Conservation (phyloP, 2,329 filamentous ascomycete species). For the Verticillium nubilum region DNA sequence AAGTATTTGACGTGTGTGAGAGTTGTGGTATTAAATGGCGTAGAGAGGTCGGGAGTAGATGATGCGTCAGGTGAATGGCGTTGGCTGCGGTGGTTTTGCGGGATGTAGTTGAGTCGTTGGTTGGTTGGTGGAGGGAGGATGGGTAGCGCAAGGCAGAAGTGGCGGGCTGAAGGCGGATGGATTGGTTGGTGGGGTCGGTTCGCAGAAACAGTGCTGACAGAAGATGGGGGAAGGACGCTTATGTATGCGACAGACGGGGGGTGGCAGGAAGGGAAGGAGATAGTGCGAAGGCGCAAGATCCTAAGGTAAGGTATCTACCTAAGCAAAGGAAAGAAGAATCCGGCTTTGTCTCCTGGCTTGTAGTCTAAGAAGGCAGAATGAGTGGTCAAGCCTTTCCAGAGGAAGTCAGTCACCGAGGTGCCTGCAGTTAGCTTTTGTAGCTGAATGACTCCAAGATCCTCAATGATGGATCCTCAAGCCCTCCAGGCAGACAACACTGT, state of each 20-base stretch:
- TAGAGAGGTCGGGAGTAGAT: neutral
- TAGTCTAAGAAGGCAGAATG: neutral
- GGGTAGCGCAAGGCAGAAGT: neutral
- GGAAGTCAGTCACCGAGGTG: neutral
- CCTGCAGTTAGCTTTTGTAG: neutral
- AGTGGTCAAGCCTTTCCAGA: neutral
- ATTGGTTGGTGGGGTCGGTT: neutral
- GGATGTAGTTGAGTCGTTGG: neutral
- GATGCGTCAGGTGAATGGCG: neutral
- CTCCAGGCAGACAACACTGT: neutral
- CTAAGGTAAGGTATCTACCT: neutral
- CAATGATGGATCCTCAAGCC: too few species aligned
- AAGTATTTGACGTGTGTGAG: neutral
- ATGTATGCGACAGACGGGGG: neutral
- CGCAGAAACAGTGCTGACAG: neutral
- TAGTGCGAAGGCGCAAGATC: neutral
- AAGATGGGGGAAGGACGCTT: neutral
- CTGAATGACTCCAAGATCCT: neutral
- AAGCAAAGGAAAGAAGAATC: neutral
- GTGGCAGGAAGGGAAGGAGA: neutral
- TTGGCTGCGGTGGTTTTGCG: neutral
- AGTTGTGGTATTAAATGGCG: neutral
- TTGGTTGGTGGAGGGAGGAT: neutral
- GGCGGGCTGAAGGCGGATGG: neutral
- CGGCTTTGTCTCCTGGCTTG: neutral